Evolutionary conservation across 495 filamentous ascomycete species (phyloP).

Genomic region (Penicillium pancosmium): DNA sequence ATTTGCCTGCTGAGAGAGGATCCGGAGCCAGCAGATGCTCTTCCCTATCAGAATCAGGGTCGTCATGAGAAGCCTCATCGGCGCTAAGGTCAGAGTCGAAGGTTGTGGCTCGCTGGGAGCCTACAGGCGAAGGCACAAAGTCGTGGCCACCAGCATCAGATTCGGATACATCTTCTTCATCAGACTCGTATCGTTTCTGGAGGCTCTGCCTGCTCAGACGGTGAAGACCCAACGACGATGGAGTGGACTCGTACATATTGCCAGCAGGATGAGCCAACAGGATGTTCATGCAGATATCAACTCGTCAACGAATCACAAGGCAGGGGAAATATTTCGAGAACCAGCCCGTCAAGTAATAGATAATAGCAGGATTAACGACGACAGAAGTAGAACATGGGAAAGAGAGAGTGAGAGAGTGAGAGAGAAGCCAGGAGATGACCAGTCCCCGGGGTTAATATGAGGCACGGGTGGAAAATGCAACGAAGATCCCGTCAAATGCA

Average conservation of each 20-base stretch:
- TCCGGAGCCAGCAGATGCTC: conserved; percentile 29
- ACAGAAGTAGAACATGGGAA: background rate
- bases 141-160: conserved; percentile 41
- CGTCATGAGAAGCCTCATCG: conserved; percentile 31
- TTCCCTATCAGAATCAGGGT: conserved; percentile 32
- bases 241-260: conserved; percentile 38
- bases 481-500: conserved; percentile 19
- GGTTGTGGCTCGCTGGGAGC: conserved; percentile 28
- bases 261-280: conserved; percentile 4
- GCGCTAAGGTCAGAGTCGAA: conserved; percentile 39
- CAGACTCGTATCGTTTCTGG: conserved; percentile 46
- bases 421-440: conserved; percentile 8
- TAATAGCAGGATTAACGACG: background rate
- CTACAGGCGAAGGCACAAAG: conserved; percentile 36
- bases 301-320: conserved; percentile 6
- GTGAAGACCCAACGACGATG: conserved; percentile 34
- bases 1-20: conserved; percentile 21
- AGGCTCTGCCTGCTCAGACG: conserved; percentile 42
- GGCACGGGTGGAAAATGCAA: conserved; percentile 15
- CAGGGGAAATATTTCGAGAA: background rate
- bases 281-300: background rate
- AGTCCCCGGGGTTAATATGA: conserved; percentile 13
- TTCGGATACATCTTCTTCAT: conserved; percentile 49
- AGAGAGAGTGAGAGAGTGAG: background rate
- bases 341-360: conserved; percentile 6